Conservation (phyloP, 768 basidiomycete genomes). For the Trametes meyenii region DNA sequence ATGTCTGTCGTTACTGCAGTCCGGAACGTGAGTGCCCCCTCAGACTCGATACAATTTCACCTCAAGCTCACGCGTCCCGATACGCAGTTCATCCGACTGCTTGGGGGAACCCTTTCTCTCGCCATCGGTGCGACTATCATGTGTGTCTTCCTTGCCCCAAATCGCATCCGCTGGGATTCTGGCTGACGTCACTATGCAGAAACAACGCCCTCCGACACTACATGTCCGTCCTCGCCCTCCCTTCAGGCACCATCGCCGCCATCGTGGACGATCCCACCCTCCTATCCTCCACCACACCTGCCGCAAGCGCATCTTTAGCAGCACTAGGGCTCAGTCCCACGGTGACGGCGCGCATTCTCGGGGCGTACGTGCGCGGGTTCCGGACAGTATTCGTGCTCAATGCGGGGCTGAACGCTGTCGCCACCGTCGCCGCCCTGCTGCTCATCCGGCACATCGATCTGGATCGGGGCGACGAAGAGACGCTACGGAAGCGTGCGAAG, state of each 20-base stretch:
- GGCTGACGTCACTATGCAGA: conserved; percentile 16
- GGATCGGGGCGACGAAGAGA: conserved; percentile 56
- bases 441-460: conserved; percentile 68
- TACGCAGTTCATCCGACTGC: conserved; percentile 60
- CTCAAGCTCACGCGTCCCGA: background rate
- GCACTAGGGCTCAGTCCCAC: conserved; percentile 39
- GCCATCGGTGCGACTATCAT: conserved; percentile 65
- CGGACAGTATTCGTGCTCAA: conserved; percentile 62
- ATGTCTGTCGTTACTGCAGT: conserved; percentile 79
- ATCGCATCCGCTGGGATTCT: background rate
- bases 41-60: too few relatives aligned
- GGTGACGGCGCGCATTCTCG: conserved; percentile 46
- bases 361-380: conserved; percentile 62
- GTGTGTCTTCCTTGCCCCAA: conserved; percentile 29
- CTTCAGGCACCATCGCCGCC: conserved; percentile 40
- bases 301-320: conserved; percentile 25
- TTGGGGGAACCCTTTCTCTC: conserved; percentile 71
- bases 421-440: conserved; percentile 55
- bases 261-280: conserved; percentile 54
- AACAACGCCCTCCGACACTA: conserved; percentile 52
- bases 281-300: conserved; percentile 35
- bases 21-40: conserved; percentile 48
- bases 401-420: conserved; percentile 53
- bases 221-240: conserved; percentile 43
- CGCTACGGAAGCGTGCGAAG: conserved; percentile 46